These are phyloP conservation scores for Candolleomyces efflorescens DNA, from an alignment of 768 basidiomycete species.

Conservation along the genomic window DNA sequence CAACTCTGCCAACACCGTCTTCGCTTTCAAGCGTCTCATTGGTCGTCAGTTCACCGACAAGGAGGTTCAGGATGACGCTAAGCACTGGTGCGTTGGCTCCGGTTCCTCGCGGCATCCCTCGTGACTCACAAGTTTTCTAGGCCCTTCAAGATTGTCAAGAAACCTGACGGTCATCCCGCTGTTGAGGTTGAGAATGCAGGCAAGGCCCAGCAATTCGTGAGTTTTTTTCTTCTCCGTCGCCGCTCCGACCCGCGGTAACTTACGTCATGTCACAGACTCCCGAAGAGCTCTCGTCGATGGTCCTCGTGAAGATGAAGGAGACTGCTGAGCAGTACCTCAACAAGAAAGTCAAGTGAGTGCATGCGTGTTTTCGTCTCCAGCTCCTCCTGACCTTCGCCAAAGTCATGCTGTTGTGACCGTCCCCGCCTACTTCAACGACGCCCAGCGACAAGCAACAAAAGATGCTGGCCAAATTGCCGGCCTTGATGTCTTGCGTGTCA, in stretches of 20 bases:
- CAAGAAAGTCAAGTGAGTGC: slow-evolving; percentile 88
- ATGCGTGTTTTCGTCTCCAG: background rate
- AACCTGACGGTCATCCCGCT: slow-evolving; percentile 70
- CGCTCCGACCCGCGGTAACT: background rate
- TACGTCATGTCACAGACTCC: slow-evolving; percentile 53
- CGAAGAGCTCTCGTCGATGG: slow-evolving; percentile 86
- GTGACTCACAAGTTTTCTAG: slow-evolving; percentile 28
- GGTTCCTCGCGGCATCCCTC: background rate
- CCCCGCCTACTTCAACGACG: slow-evolving; percentile 97
- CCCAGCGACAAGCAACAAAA: slow-evolving; percentile 98
- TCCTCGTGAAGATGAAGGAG: slow-evolving; percentile 89
- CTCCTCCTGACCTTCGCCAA: slow-evolving; percentile 6
- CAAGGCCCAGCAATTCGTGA: slow-evolving; percentile 75
- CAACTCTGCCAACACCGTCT: slow-evolving; percentile 91
- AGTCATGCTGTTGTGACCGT: slow-evolving; percentile 92
- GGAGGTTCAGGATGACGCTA: slow-evolving; percentile 89
- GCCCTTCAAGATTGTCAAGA: slow-evolving; percentile 78
- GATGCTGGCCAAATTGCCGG: slow-evolving; percentile 97
- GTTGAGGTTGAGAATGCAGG: slow-evolving; percentile 84
- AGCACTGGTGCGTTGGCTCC: slow-evolving; percentile 60
- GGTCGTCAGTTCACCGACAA: slow-evolving; percentile 91
- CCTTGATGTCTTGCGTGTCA: slow-evolving; percentile 95
- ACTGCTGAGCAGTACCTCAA: slow-evolving; percentile 92
- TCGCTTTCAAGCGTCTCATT: slow-evolving; percentile 91
- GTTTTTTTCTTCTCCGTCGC: slow-evolving; percentile 22